Base-by-base conservation (phyloP, 768 basidiomycete species). In the Terana coerulea region DNA sequence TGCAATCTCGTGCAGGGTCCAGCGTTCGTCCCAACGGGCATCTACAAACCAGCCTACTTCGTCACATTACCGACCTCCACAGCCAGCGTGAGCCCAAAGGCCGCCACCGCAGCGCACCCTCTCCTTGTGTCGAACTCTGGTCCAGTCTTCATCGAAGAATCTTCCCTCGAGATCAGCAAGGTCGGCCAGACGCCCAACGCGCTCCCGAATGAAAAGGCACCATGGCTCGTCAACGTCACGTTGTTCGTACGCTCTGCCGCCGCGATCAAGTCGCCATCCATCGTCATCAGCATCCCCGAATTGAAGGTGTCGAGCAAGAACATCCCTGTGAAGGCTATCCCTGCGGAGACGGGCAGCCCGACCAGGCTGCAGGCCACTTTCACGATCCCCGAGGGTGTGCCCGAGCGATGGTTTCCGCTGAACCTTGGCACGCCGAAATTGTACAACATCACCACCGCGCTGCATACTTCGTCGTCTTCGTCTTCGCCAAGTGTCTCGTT, bases 191-290 rank as follows among this genome's bases (percentile, higher is more conserved):
- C 73, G 40, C 70, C 76, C 6, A 65, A 70, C 2, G 58, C 71
- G 0, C 25, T 49, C 1, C 74, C 78, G 0, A 65, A 75, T 54
- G 70, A 80, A 58, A 67, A 62, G 1, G 79, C 76, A 2, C 74
- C 79, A 50, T 81, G 79, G 79, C 60, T 78, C 15, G 72, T 81
- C 45, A 81, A 81, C 47, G 73, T 81, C 33, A 77, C 77, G 5
- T 64, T 82, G 8, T 75, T 67, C 12, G 42, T 81, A 21, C 77
- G 75, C 29, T 77, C 79, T 3, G 69, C 74, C 7, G 61, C 58
- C 5, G 53, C 62, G 3, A 64, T 72, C 22, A 48, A 64, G 26
- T 48, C 66, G 5, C 70, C 78, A 0, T 62, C 67, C 0, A 51
- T 81, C 34, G 67, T 66, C 9, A 64, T 82, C 25, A 66, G 72